These are phyloP conservation scores for Zygoascus flipseniorum DNA, from an alignment of 805 yeast genomes.

Conservation along the genomic window DNA sequence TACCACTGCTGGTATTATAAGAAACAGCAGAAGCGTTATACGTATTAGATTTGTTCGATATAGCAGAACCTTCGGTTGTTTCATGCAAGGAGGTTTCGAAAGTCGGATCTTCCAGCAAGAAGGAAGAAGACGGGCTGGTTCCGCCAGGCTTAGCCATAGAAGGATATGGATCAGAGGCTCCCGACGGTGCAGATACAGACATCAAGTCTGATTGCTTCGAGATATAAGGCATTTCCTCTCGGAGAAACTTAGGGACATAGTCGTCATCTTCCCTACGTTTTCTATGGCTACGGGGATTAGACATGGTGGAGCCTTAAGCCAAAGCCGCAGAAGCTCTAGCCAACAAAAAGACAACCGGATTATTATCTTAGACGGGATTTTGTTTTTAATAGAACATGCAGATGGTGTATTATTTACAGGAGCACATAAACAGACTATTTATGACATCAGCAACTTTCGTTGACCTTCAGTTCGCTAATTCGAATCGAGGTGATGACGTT, in stretches of 20 bases:
- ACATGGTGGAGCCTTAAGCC: neutral
- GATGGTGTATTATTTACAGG: neutral
- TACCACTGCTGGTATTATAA: neutral
- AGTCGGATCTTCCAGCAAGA: neutral
- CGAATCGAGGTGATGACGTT: conserved; percentile 71
- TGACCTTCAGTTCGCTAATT: conserved; percentile 58
- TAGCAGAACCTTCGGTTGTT: neutral
- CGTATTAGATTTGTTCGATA: neutral
- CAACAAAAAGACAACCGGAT: too few species aligned
- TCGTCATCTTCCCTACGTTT: neutral
- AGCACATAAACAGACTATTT: neutral
- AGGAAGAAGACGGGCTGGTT: neutral
- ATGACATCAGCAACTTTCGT: neutral
- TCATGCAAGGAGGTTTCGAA: neutral
- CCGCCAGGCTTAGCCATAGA: conserved; percentile 13
- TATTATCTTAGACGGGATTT: too few species aligned
- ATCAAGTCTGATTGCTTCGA: neutral
- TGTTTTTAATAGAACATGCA: too few species aligned
- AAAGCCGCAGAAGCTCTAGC: too few species aligned
- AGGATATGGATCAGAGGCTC: conserved; percentile 16
- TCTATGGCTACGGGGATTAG: neutral
- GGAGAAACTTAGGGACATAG: neutral
- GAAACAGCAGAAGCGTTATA: neutral
- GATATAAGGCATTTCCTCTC: neutral
- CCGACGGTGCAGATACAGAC: neutral